Evolutionary conservation across 2,329 filamentous ascomycete genomes (phyloP), one percentile per base, ranked within the genome.

Genomic region (Ustilaginoidea virens): DNA sequence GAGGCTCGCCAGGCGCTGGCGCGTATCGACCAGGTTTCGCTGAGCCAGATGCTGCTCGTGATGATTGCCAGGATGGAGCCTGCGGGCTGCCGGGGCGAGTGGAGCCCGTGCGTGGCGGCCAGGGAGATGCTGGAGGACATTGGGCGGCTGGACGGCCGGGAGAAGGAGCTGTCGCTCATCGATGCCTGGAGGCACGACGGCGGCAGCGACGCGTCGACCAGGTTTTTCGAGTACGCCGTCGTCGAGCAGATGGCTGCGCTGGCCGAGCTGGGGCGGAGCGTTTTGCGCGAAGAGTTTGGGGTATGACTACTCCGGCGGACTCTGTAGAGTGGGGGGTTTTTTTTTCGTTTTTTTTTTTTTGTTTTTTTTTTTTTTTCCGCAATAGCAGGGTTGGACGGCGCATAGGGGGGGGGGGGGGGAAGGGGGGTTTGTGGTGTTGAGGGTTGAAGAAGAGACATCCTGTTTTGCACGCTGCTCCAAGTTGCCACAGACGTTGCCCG

Each of bases 11-110:
- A 55, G 13, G 34, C 43, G 0, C 39, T 70, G 12, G 42, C 45
- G 4, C 51, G 55, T 11, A 56, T 64, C 7, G 67, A 72, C 32
- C 64, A 66, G 35, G 55, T 66, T 3, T 63, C 60, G 7, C 47
- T 70, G 28, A 64, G 61, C 35, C 65, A 73, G 38, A 60, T 61
- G 31, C 42, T 73, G 10, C 48, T 71, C 30, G 48, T 58, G 21
- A 53, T 74, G 39, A 52, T 64, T 9, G 36, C 60, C 13, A 46
- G 53, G 17, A 54, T 59, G 25, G 56, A 51, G 2, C 55, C 56
- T 0, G 38, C 45, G 17, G 59, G 52, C 4, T 57, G 63, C 35
- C 53, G 54, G 5, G 46, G 53, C 5, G 56, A 58, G 5, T 69
- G 64, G 58, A 53, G 53, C 16, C 48, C 68, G 3, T 41, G 58